Percentiles rank a stretch among this genome's conserved stretches.
Evolutionary conservation across 768 basidiomycete genomes (phyloP).

Genomic region (Megacollybia marginata): DNA sequence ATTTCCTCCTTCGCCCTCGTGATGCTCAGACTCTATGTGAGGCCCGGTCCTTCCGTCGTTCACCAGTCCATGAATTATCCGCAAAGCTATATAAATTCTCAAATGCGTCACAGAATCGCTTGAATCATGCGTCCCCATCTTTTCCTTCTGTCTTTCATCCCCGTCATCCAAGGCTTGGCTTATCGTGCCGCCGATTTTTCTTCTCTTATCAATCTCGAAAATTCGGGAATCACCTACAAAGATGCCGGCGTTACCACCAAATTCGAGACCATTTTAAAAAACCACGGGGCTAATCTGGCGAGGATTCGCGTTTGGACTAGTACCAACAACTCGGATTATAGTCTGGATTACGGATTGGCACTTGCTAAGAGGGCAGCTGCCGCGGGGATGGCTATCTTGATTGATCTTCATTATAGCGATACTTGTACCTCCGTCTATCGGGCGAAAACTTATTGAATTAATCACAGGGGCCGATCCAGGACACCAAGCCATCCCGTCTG

Average conservation of each 20-base stretch:
- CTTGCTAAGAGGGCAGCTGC: constrained; percentile 49
- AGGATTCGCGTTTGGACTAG: constrained; percentile 60
- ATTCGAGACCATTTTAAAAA: constrained; percentile 47
- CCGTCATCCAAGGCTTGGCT: too few species aligned
- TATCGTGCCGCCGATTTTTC: constrained; percentile 54
- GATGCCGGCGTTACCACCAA: constrained; percentile 24
- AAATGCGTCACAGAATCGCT: too few species aligned
- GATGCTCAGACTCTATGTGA: too few species aligned
- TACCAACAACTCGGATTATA: constrained; percentile 42
- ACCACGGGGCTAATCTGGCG: constrained; percentile 50
- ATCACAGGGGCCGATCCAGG: constrained; percentile 56
- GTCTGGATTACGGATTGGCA: constrained; percentile 41
- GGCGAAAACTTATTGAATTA: neutral
- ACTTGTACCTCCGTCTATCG: constrained; percentile 35
- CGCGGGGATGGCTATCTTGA: constrained; percentile 45
- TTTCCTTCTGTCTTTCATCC: too few species aligned
- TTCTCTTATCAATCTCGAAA: constrained; percentile 44
- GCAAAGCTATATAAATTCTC: too few species aligned
- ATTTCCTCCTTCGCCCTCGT: too few species aligned
- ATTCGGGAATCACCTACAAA: constrained; percentile 35
- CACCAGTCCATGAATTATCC: too few species aligned
- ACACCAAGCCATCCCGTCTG: constrained; percentile 49
- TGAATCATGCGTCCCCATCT: too few species aligned
- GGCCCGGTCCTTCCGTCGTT: too few species aligned
- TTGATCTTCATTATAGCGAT: constrained; percentile 60